Base-by-base conservation (phyloP, 495 filamentous ascomycete species). In the Melanomma pulvis-pyrius region DNA sequence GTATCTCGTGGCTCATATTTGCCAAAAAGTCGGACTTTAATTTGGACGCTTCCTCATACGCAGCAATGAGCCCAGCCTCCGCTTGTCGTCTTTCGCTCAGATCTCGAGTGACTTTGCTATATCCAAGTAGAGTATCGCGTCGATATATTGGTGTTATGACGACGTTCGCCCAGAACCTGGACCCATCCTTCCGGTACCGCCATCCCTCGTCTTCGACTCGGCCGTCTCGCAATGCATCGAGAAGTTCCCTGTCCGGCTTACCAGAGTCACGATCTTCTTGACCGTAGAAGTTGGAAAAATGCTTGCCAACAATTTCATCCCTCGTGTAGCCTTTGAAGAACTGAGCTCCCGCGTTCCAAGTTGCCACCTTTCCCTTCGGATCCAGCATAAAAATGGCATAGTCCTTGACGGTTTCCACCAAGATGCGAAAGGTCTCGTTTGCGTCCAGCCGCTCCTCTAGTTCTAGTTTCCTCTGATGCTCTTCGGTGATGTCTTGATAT, bases 321-420 rank as follows among this genome's bases (percentile, higher is more conserved):
- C 75, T 56, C 0, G 68, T 79, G 74, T 86, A 89, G 0, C 84
- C 85, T 72, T 89, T 89, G 36, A 87, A 74, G 15, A 85, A 71
- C 30, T 82, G 75, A 0, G 86, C 86, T 0, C 86, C 86, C 0
- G 79, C 73, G 52, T 89, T 89, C 86, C 86, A 89, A 0, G 85
- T 88, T 2, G 78, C 80, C 25, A 89, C 82, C 60, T 81, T 68
- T 26, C 86, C 86, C 8, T 76, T 74, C 0, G 83, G 81, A 59
- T 89, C 85, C 34, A 89, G 77, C 73, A 89, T 84, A 69, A 88
- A 89, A 61, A 89, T 89, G 49, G 85, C 86, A 65, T 88, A 89
- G 63, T 88, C 86, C 69, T 85, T 86, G 61, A 88, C 84, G 0
- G 82, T 83, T 61, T 88, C 80, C n/a, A 89, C 77, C 8, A 89